Evolutionary conservation across 345 rosid species (phyloP).

Genomic region (Rhodamnia argentea): DNA sequence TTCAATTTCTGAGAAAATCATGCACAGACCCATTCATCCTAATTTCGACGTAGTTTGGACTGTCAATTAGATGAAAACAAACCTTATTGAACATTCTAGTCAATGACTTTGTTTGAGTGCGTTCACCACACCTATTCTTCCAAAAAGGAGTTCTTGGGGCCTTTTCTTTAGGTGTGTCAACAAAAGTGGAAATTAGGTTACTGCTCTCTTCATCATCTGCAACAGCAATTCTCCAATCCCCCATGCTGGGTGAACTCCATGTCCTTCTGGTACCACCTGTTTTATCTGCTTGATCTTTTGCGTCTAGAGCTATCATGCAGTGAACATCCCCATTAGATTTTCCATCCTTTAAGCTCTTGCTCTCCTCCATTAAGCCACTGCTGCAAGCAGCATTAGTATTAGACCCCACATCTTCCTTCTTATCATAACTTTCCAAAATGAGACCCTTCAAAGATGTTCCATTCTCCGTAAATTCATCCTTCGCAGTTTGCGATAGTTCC

Average conservation of each 20-base stretch:
- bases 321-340: slow-evolving; percentile 17
- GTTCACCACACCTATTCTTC: slow-evolving; percentile 44
- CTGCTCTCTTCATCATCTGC: slow-evolving; percentile 22
- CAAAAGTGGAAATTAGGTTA: slow-evolving; percentile 15
- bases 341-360: slow-evolving; percentile 13
- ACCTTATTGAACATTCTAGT: slow-evolving; percentile 43
- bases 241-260: slow-evolving; percentile 59
- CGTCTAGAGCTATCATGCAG: slow-evolving; percentile 27
- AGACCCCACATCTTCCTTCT: slow-evolving; percentile 16
- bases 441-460: slow-evolving; percentile 15
- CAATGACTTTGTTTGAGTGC: slow-evolving; percentile 17
- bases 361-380: slow-evolving; percentile 12
- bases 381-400: slow-evolving; percentile 15
- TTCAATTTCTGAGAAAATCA: neutral
- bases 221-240: slow-evolving; percentile 48
- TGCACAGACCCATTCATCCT: neutral
- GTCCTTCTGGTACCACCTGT: slow-evolving; percentile 39
- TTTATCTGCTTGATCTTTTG: slow-evolving; percentile 21
- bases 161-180: slow-evolving; percentile 65
- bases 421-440: slow-evolving; percentile 9
- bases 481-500: slow-evolving; percentile 12
- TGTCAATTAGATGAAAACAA: neutral
- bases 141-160: slow-evolving; percentile 41
- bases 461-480: slow-evolving; percentile 18
- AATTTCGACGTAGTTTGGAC: neutral